Evolutionary conservation across 1,284 basidiomycete species (phyloP), one percentile per base, ranked within the genome.

Genomic region (Ceratobasidium sp.): DNA sequence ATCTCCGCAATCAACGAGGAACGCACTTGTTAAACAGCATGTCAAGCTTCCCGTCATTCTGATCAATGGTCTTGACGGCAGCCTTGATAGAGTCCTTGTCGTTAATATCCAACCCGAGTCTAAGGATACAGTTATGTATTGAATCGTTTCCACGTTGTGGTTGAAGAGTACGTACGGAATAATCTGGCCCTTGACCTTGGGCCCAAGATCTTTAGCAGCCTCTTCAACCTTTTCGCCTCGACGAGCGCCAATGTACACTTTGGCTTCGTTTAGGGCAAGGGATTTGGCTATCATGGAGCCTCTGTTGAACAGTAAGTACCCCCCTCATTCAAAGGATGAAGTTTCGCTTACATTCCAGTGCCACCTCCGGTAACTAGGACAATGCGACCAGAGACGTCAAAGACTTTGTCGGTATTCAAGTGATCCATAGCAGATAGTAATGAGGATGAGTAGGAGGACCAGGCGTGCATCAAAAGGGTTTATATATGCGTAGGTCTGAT

Each of bases 281-380:
- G 91, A 92, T 71, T 88, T 86, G 3, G 93, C 86, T 76, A 94
- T 93, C 89, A 92, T 91, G 77, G 90, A 83, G 8, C 86, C 86
- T 61, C 91, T 80, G 29, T 44, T 4, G 44, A 51, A 25, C 19
- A 32, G 49, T 11, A 29, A 8, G 40, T 43, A n/a, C 29, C 9
- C 40, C 11, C 61, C 19, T 25, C 22, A 15, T 32, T 32, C 32
- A 29, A 59, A 29, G 25, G 37, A 19, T 46, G 19, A 19, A 46
- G 13, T 15, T 46, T 11, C 32, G 43, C 78, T 90, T 71, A 79
- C 77, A 95, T 95, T 1, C 94, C 94, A 0, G 92, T 93, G 32
- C 91, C 93, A 5, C 93, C 94, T 57, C 94, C 93, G 0, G 93
- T 92, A 43, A 95, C 90, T 44, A 95, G 83, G 7, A 92, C 92